Percentiles rank a stretch among this genome's conserved stretches.
These are phyloP conservation scores for Coemansia sp. DNA, from an alignment of 371 early-diverging fungal species.

Conservation along the genomic window DNA sequence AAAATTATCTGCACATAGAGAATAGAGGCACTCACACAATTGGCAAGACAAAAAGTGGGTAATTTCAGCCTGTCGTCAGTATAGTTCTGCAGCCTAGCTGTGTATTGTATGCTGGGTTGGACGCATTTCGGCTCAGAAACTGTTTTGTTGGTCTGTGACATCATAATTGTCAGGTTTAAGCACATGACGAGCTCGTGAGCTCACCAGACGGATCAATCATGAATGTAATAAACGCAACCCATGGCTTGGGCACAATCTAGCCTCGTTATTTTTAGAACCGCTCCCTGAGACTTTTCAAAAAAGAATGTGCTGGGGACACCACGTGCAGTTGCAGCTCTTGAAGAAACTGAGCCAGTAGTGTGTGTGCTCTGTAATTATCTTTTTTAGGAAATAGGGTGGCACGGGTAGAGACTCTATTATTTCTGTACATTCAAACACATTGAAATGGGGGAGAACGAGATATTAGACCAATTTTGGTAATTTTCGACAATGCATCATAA, in stretches of 20 bases:
- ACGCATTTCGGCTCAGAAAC: not conserved
- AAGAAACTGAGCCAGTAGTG: too few relatives aligned
- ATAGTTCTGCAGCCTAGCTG: not conserved
- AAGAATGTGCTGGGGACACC: too few relatives aligned
- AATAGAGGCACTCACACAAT: not conserved
- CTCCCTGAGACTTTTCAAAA: not conserved
- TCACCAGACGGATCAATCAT: not conserved
- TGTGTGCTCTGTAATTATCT: not conserved
- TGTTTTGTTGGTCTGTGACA: not conserved
- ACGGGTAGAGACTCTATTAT: not conserved
- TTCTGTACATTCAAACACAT: not conserved
- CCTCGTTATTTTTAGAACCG: not conserved
- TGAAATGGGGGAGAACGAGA: not conserved
- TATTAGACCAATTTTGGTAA: not conserved
- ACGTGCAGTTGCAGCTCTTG: too few relatives aligned
- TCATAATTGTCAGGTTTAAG: not conserved
- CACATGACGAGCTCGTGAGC: not conserved
- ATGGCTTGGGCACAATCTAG: not conserved
- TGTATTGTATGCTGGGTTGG: not conserved
- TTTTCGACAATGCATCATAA: not conserved
- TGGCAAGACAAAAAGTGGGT: not conserved
- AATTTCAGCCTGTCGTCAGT: slow-evolving; percentile 1
- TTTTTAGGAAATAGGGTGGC: not conserved
- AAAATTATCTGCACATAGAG: slow-evolving; percentile 6
- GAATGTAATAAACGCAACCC: not conserved